A percentile compares a stretch with the other conserved stretches of the same genome.
Evolutionary conservation across 768 basidiomycete genomes (phyloP).

Genomic region (Tephrocybe rancida): DNA sequence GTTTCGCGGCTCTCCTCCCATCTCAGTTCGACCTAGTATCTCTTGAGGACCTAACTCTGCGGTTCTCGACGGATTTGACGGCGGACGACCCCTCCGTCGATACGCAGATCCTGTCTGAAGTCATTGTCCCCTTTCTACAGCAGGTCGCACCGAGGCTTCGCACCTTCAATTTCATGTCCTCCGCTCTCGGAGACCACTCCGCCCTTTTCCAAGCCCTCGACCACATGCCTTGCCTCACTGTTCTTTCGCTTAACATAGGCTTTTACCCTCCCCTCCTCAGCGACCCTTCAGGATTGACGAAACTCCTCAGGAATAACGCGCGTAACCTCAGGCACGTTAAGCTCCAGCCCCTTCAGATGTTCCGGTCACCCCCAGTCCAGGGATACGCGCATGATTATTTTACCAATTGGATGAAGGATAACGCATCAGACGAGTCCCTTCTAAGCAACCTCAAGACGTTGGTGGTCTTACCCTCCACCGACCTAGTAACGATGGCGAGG

Average conservation of each 20-base stretch:
- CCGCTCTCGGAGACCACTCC: slow-evolving; percentile 14
- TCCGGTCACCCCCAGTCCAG: slow-evolving; percentile 11
- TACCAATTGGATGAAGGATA: slow-evolving; percentile 12
- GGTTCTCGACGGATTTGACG: slow-evolving; percentile 12
- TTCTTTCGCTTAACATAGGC: slow-evolving; percentile 14
- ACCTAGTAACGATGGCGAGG: slow-evolving; percentile 3
- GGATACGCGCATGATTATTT: slow-evolving; percentile 11
- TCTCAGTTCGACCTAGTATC: neutral
- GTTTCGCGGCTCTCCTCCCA: slow-evolving; percentile 11
- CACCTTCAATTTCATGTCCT: slow-evolving; percentile 12
- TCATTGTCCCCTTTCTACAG: slow-evolving; percentile 7
- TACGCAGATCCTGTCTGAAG: neutral
- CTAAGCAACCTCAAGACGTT: slow-evolving; percentile 13
- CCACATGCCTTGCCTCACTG: slow-evolving; percentile 4
- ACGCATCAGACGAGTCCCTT: neutral
- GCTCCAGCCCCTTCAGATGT: slow-evolving; percentile 14
- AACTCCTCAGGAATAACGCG: slow-evolving; percentile 7
- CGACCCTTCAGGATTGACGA: slow-evolving; percentile 9
- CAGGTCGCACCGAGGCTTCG: neutral
- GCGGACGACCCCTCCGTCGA: slow-evolving; percentile 6
- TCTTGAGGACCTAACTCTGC: slow-evolving; percentile 9
- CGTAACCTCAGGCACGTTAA: slow-evolving; percentile 12
- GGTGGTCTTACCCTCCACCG: slow-evolving; percentile 12
- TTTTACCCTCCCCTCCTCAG: slow-evolving; percentile 16
- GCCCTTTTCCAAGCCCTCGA: slow-evolving; percentile 10